These are phyloP conservation scores for Sonneratia caseolaris DNA, from an alignment of 345 rosid species.

Conservation along the genomic window DNA sequence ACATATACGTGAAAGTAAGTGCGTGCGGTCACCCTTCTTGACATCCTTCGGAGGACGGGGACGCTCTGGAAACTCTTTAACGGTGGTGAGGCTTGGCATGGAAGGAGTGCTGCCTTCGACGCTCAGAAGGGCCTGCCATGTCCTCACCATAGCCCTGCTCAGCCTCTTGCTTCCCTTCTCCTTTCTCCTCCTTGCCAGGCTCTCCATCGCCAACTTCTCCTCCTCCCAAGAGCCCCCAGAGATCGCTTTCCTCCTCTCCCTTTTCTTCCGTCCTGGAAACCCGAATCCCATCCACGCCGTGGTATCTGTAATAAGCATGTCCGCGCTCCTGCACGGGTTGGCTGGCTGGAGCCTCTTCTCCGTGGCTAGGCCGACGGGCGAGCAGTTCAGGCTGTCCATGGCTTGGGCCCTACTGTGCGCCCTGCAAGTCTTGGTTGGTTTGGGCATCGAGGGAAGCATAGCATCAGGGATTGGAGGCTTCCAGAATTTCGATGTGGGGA, in stretches of 20 bases:
- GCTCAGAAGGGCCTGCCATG: constrained; percentile 12
- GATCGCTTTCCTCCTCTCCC: constrained; percentile 3
- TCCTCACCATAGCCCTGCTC: constrained; percentile 18
- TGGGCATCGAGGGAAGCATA: constrained; percentile 14
- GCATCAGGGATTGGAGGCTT: constrained; percentile 8
- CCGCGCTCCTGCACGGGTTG: constrained; percentile 15
- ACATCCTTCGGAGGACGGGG: too few species aligned
- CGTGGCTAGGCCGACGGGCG: not conserved
- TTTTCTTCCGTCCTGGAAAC: constrained; percentile 8
- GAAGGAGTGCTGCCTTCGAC: not conserved
- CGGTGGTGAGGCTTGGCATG: not conserved
- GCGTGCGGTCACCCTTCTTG: too few species aligned
- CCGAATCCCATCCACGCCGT: constrained; percentile 14
- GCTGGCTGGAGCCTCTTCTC: not conserved
- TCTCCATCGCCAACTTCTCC: not conserved
- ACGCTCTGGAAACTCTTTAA: not conserved
- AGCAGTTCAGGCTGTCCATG: not conserved
- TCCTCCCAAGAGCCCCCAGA: not conserved
- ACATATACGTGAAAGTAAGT: too few species aligned
- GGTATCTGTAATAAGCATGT: constrained; percentile 6
- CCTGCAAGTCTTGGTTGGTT: constrained; percentile 8
- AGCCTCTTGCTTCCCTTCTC: constrained; percentile 23
- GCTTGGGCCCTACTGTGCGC: constrained; percentile 18
- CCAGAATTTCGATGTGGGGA: not conserved
- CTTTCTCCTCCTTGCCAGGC: constrained; percentile 14